A percentile compares a stretch with the other conserved stretches of the same genome.
Evolutionary conservation across 345 rosid species (phyloP).

Genomic region (Clarkia xantiana): DNA sequence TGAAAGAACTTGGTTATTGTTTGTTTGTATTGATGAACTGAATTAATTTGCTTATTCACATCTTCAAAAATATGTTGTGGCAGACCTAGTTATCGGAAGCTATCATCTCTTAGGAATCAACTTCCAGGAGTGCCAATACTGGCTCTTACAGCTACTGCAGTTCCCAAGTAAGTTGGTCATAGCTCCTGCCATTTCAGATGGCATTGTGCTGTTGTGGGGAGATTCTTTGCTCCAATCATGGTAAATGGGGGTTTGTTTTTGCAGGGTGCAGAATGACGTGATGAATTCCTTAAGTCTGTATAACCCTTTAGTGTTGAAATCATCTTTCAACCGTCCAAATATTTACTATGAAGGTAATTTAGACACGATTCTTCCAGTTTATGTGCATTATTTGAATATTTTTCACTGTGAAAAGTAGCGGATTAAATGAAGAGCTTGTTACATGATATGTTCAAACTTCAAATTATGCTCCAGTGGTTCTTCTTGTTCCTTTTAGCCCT

Average conservation of each 20-base stretch:
- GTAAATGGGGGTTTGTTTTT: slow-evolving; percentile 1
- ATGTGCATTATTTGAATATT: background rate
- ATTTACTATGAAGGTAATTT: slow-evolving; percentile 74
- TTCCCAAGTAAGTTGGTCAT: slow-evolving; percentile 55
- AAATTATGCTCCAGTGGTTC: background rate
- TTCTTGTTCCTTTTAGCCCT: background rate
- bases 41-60: too few relatives aligned
- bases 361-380: slow-evolving; percentile 7
- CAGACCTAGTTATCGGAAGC: slow-evolving; percentile 85
- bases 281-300: slow-evolving; percentile 64
- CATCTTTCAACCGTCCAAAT: slow-evolving; percentile 93
- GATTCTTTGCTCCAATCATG: too few relatives aligned
- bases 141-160: slow-evolving; percentile 96
- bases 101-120: slow-evolving; percentile 60
- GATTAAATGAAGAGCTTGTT: background rate
- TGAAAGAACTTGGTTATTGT: too few relatives aligned
- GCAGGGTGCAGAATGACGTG: slow-evolving; percentile 88
- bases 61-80: slow-evolving; percentile 1
- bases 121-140: slow-evolving; percentile 70
- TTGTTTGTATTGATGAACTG: too few relatives aligned
- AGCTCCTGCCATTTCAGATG: background rate
- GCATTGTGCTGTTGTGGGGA: too few relatives aligned
- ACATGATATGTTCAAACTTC: background rate
- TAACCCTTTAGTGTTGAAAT: slow-evolving; percentile 67
- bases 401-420: background rate